Conservation (phyloP, 345 rosid species). For the Linum tenue region DNA sequence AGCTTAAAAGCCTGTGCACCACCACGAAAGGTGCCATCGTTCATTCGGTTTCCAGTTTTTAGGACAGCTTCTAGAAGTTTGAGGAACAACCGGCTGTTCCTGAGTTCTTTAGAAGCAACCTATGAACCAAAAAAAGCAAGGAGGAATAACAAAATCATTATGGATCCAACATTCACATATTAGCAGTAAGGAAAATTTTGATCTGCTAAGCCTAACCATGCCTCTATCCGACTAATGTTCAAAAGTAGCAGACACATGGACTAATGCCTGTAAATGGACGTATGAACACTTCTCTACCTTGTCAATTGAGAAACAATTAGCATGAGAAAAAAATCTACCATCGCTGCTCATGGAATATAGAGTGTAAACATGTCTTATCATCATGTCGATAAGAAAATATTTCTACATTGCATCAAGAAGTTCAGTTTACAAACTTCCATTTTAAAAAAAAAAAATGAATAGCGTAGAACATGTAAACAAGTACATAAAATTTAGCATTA, state of each 20-base stretch:
- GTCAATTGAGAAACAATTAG: too few relatives aligned
- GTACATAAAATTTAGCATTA: constrained; percentile 18
- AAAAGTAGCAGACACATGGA: too few relatives aligned
- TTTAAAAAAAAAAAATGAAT: too few relatives aligned
- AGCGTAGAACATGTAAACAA: not conserved
- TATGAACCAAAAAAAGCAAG: constrained; percentile 9
- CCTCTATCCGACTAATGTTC: too few relatives aligned
- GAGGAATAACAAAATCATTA: not conserved
- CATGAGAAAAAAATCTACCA: too few relatives aligned
- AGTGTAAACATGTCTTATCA: too few relatives aligned
- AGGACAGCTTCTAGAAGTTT: constrained; percentile 98
- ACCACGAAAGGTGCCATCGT: constrained; percentile 93
- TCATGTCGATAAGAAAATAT: too few relatives aligned
- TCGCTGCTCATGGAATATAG: too few relatives aligned
- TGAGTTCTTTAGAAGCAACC: constrained; percentile 89
- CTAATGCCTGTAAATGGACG: too few relatives aligned
- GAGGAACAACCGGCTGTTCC: constrained; percentile 72
- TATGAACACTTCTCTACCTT: too few relatives aligned
- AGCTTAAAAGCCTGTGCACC: constrained; percentile 97
- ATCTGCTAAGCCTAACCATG: not conserved
- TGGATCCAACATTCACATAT: not conserved
- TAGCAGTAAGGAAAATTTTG: not conserved
- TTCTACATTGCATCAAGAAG: too few relatives aligned
- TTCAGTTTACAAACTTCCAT: too few relatives aligned
- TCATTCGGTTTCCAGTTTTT: constrained; percentile 98